Base-by-base conservation (phyloP, 305 asterid species). In the Lippia alba region DNA sequence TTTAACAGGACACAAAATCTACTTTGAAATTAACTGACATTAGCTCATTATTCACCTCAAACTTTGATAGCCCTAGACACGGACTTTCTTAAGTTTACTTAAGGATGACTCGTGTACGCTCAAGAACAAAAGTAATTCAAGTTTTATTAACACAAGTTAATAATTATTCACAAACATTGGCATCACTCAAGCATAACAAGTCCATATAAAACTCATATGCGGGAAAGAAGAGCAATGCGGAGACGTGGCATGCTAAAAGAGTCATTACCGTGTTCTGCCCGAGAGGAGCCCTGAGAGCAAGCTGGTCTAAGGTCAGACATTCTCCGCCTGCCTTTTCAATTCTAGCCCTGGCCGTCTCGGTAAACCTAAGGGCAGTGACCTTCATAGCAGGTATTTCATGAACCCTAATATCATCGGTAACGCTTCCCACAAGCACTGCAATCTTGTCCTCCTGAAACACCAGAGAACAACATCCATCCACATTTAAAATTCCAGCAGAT, bases 321-420 rank as follows among this genome's bases (percentile, higher is more conserved):
- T 94, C 97, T 2, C 97, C 98, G 12, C 98, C 96, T 1, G 96
- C 92, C 87, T 91, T 94, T 91, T 91, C 98, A 67, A 94, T 87
- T 73, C 98, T 87, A 65, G 98, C 97, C 76, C 98, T 89, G 0
- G 97, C 97, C 0, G 85, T 86, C 85, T 94, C 94, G 0, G 98
- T 94, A 84, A 89, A 91, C 64, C 94, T 85, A 75, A 94, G 75
- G 1, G 97, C 98, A 8, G 90, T 69, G 12, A 94, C 96, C 82
- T 89, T 94, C 3, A 94, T 24, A 7, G 81, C 58, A 41, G 98
- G 96, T 14, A 94, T 84, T 50, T 94, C 96, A 53, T 89, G 84
- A 15, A 61, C 83, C 12, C 96, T 82, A 34, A 79, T 71, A 71
- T 91, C 99, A 77, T 94, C 97, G 0, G 99, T 94, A 1, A 94